Evolutionary conservation across 2,329 filamentous ascomycete genomes (phyloP), one percentile per base, ranked within the genome.

Genomic region (Dactylellina drechsleri): DNA sequence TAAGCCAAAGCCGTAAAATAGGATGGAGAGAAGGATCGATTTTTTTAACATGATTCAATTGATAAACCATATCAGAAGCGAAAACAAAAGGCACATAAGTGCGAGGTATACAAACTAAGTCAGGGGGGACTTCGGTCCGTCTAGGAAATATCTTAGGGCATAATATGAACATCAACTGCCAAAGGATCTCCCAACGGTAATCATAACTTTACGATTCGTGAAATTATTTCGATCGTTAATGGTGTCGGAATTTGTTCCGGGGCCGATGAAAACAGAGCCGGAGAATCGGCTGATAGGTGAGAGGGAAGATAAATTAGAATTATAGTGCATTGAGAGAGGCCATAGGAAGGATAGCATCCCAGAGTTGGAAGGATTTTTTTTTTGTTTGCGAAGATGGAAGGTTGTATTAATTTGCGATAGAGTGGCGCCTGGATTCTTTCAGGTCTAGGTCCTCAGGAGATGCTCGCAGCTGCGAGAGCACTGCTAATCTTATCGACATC

Each of bases 131-230:
- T 36, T 36, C 31, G 23, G 23, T 23, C n/a, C 26, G 31, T 36
- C 5, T 36, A 36, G 5, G 31, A 36, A 36, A 36, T 7, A 36
- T 36, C 31, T 36, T 10, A 10, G 5, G 31, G 31, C 10, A 10
- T 36, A 54, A 40, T 47, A n/a, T 18, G 16, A 47, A 20, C 10
- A 23, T 23, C 23, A 57, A 36, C 31, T 31, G 16, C 43, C 36
- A 23, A 18, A 26, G 40, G 65, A 59, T 45, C 54, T 61, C 59
- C 49, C 50, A 70, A 70, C 20, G 45, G 57, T 40, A 62, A 62
- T 70, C 66, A 70, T 62, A 70, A 70, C 56, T 62, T 57, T 70
- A 62, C 57, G 40, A 70, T 53, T 70, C 66, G 47, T 70, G 41
- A 68, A 28, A 62, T 56, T 62, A 70, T 70, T 62, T 62, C 31